Base-by-base conservation (phyloP, 2,329 filamentous ascomycete genomes). In the Albophoma yamanashiensis region DNA sequence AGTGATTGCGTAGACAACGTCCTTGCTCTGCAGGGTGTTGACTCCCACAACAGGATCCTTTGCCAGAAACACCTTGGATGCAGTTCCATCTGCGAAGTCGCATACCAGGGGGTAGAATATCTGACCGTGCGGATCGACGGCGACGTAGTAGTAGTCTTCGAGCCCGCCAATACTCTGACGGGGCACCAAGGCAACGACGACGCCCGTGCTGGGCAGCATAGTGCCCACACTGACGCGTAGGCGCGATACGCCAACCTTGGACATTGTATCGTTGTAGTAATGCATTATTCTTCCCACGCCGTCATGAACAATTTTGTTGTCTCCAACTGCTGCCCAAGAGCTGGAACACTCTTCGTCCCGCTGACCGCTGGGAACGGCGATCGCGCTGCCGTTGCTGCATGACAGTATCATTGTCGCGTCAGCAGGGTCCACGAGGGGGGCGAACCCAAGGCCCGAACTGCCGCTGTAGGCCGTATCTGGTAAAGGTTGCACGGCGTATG, bases 381-480 rank as follows among this genome's bases (percentile, higher is more conserved):
- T 73, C n/a, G 73, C n/a, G 63, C 73, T 73, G 60, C 70, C 70
- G 61, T 73, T 67, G 62, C 62, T 64, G 68, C 71, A 75, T 3
- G 68, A 66, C n/a, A 69, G 57, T 38, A 74, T 47, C 58, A 67
- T 66, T 60, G 61, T 63, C 15, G 60, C 63, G 20, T 42, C 58
- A 8, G 25, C 34, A 5, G 64, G 59, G 58, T 67, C 66, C 25
- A 68, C 56, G 7, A 70, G 62, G 0, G 65, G 62, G 4, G 64
- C 61, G 56, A 64, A 67, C 31, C 65, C 64, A 55, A 64, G 66
- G 50, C 63, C 63, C 57, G 63, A 42, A 25, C 58, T 62, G 25
- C 62, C 53, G 58, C 65, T 66, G 62, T 66, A 70, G 7, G 64
- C 56, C 14, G 42, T n/a, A 22, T 56, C 50, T 34, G 57, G 27